Evolutionary conservation across 1,284 basidiomycete species (phyloP).

Genomic region (Tilletia walkeri): DNA sequence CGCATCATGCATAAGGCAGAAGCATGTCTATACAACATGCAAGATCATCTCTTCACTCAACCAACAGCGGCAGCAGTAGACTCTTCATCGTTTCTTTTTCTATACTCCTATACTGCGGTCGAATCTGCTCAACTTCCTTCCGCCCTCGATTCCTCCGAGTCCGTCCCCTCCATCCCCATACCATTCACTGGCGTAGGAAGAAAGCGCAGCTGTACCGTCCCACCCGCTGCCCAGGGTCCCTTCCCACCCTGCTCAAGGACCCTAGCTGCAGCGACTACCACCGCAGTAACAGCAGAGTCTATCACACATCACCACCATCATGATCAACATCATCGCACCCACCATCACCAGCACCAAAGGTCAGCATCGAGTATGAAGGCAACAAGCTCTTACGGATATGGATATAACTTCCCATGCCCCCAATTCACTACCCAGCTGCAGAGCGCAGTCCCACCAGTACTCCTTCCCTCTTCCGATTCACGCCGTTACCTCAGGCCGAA

Average conservation of each 20-base stretch:
- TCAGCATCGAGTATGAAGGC: background rate
- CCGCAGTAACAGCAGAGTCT: background rate
- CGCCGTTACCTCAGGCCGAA: background rate
- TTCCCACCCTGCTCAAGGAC: too few relatives aligned
- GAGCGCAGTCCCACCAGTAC: background rate
- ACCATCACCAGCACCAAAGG: background rate
- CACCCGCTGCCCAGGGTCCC: background rate
- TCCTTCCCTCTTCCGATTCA: background rate
- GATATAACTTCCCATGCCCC: slow-evolving; percentile 4
- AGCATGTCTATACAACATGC: slow-evolving; percentile 1
- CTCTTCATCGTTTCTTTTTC: background rate
- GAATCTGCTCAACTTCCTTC: background rate
- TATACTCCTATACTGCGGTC: background rate
- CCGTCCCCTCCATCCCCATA: background rate
- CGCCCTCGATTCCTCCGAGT: too few relatives aligned
- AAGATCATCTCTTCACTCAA: background rate
- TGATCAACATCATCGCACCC: background rate
- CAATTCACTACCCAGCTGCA: background rate
- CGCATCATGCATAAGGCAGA: background rate
- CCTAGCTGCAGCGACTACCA: too few relatives aligned
- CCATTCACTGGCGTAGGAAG: background rate
- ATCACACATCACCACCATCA: background rate
- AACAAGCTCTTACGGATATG: background rate
- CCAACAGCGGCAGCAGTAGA: background rate
- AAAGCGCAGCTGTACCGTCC: background rate